Evolutionary conservation across 73 alveolate species (phyloP), one percentile per base, ranked within the genome.

Genomic region (Paramecium tetraurelia): DNA sequence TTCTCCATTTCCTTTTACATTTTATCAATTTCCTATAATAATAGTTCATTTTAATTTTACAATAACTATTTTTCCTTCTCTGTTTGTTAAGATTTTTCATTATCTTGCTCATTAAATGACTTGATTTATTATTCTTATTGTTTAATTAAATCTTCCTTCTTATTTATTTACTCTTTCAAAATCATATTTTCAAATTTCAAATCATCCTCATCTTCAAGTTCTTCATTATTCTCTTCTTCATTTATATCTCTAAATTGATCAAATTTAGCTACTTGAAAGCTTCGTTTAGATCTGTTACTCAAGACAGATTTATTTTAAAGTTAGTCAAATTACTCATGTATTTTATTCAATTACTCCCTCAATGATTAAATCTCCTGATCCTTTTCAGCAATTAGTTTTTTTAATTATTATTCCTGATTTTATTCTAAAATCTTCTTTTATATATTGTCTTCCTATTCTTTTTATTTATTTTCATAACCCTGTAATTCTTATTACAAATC

Each of bases 221-320:
- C 86, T 11, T 72, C 41, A 63, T 63, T 63, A 31, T 63, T 33
- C 11, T 63, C 44, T 4, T 63, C 84, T 24, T 27, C 86, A 27
- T 27, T 33, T 72, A 72, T 1, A 38, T 72, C 86, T 36, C 1
- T 4, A 33, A 72, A 72, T 72, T 72, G 14, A 35, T 72, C 86
- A 33, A 36, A 33, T 36, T 72, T 72, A 10, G 40, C 16, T 0
- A 33, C 0, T 72, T 40, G n/a, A n/a, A 12, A n/a, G 5, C 86
- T 72, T 72, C 86, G 6, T 72, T 72, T 72, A 12, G 86, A 72
- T 38, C 50, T 72, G 20, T 72, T 72, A 38, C 86, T 72, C 9
- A 72, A 6, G 0, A 72, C 16, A 12, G 86, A 72, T 38, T 72
- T 72, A 40, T 72, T 72, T 20, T 29, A 21, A 2, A 33, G 36